Base-by-base conservation (phyloP, 208 protist genomes). In the Trichomonas gallinae region DNA sequence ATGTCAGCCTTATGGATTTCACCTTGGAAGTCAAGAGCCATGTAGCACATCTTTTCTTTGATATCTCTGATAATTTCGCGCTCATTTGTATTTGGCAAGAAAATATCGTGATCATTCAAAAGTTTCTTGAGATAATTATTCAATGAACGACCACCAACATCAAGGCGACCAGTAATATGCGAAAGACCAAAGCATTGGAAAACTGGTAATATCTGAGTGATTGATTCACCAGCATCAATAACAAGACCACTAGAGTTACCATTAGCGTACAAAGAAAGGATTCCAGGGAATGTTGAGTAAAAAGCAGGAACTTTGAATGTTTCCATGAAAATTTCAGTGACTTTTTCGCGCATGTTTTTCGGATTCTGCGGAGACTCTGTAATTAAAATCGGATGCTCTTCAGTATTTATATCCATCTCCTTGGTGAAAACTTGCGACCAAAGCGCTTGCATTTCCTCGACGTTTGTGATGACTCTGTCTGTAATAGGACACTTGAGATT, bases 381-480 rank as follows among this genome's bases (percentile, higher is more conserved):
- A 17, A 98, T 96, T 6, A 99, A 97, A 81, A 99, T 98, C 82
- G 98, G 99, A 98, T 99, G 99, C 93, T 99, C 98, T 96, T 99
- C 98, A 26, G 99, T 98, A 72, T 98, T 98, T 26, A 99, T 98
- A 63, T 98, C 98, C 34, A 99, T 98, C 97, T 99, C 98, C 97
- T 99, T 99, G 97, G 23, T 42, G 42, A 42, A 87, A 96, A 99
- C 99, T 97, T 99, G 98, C 97, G 99, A 98, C 99, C 98, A 99
- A 96, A 98, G 97, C 97, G 99, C 99, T 98, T 99, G 98, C 98
- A 99, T 99, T 97, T 99, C 98, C 96, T 99, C 99, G 98, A 98
- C 99, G 98, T 99, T 99, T 97, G 98, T 99, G n/a, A 99, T 98
- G 96, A 99, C 99, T 82, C 98, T 83, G 83, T 93, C 63, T 96